Evolutionary conservation across 768 basidiomycete species (phyloP).

Genomic region (Holtermanniella nyarrowii): DNA sequence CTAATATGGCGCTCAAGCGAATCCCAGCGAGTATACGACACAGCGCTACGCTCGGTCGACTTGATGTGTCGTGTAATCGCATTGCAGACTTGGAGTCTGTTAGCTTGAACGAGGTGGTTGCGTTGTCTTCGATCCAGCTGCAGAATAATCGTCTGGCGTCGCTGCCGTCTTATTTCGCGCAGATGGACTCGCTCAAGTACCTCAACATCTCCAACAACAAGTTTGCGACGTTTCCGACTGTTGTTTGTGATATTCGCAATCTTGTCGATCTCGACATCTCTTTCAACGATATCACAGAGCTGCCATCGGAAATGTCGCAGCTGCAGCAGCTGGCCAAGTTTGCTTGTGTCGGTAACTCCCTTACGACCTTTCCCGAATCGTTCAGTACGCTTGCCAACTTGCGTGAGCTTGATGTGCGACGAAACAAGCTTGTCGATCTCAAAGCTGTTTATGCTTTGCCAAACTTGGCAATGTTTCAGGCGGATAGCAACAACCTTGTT

Average conservation of each 20-base stretch:
- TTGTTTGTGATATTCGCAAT: slow-evolving; percentile 60
- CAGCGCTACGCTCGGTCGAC: slow-evolving; percentile 58
- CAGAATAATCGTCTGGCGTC: slow-evolving; percentile 87
- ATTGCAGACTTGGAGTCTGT: slow-evolving; percentile 82
- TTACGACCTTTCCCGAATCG: slow-evolving; percentile 59
- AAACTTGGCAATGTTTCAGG: slow-evolving; percentile 54
- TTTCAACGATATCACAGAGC: slow-evolving; percentile 74
- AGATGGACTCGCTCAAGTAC: slow-evolving; percentile 57
- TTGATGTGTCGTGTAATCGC: slow-evolving; percentile 85
- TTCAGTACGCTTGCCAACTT: slow-evolving; percentile 54
- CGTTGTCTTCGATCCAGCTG: slow-evolving; percentile 57
- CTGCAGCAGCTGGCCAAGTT: slow-evolving; percentile 61
- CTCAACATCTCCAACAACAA: slow-evolving; percentile 96
- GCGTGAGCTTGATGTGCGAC: slow-evolving; percentile 64
- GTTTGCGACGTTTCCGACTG: slow-evolving; percentile 62
- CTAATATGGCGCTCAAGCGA: slow-evolving; percentile 88
- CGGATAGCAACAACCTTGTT: slow-evolving; percentile 74
- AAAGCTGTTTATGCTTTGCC: slow-evolving; percentile 59
- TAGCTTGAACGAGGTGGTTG: slow-evolving; percentile 62
- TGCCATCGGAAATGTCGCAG: slow-evolving; percentile 69
- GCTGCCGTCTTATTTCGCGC: slow-evolving; percentile 74
- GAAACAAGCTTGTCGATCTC: slow-evolving; percentile 74
- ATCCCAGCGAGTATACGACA: slow-evolving; percentile 76
- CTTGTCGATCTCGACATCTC: slow-evolving; percentile 84
- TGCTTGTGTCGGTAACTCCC: slow-evolving; percentile 73